Conservation (phyloP, 108 stramenopile species). For the Cyclostephanos invisitatus region DNA sequence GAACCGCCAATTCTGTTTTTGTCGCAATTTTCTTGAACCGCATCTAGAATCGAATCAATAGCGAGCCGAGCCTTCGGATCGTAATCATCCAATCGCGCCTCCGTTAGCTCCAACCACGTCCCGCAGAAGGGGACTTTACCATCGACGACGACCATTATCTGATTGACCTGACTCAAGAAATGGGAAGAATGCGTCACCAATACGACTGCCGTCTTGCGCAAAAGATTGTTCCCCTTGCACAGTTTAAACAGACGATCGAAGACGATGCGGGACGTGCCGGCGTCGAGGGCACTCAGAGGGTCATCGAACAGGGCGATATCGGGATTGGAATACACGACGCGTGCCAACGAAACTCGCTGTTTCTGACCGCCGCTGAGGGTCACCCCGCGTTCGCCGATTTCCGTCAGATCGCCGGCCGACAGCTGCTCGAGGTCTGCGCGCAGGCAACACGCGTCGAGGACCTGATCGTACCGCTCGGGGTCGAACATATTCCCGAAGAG, state of each 20-base stretch:
- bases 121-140: constrained; percentile 71
- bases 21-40: constrained; percentile 67
- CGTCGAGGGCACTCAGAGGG: constrained; percentile 91
- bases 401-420: constrained; percentile 61
- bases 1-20: not conserved
- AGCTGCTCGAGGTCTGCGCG: constrained; percentile 69
- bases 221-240: constrained; percentile 32
- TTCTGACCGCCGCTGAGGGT: constrained; percentile 86
- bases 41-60: constrained; percentile 70
- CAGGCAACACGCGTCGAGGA: constrained; percentile 84
- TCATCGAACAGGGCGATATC: constrained; percentile 87
- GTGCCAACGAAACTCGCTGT: constrained; percentile 67
- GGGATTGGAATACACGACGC: constrained; percentile 83
- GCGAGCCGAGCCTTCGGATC: constrained; percentile 60
- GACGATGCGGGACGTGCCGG: constrained; percentile 72
- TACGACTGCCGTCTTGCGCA: constrained; percentile 64
- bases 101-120: constrained; percentile 67
- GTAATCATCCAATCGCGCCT: constrained; percentile 31
- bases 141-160: constrained; percentile 73
- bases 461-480: constrained; percentile 75
- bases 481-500: constrained; percentile 85
- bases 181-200: constrained; percentile 92
- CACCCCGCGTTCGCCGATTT: constrained; percentile 84
- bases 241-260: constrained; percentile 75
- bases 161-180: constrained; percentile 73